Conservation (phyloP, 164 flowering plant species). For the Santalum album region DNA sequence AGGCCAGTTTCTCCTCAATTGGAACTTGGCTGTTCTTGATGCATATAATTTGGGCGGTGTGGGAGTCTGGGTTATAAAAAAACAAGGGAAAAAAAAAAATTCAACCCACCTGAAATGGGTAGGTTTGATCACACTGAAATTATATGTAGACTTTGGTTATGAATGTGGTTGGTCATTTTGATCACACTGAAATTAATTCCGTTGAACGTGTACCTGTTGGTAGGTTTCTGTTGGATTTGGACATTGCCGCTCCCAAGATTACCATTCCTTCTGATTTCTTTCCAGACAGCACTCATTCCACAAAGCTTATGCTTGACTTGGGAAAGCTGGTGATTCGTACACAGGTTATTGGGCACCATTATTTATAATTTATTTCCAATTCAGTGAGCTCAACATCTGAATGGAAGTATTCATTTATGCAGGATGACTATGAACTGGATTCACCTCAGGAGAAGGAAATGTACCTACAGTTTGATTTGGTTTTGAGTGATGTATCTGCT, state of each 20-base stretch:
- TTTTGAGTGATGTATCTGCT: constrained; percentile 90
- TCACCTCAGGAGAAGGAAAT: constrained; percentile 42
- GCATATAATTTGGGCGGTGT: too few species aligned
- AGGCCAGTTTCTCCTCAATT: too few species aligned
- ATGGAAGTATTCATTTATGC: constrained; percentile 12
- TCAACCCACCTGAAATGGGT: too few species aligned
- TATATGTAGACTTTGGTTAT: too few species aligned
- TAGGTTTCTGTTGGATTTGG: constrained; percentile 90
- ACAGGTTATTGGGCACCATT: constrained; percentile 36
- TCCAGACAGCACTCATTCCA: constrained; percentile 61
- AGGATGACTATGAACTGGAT: constrained; percentile 54
- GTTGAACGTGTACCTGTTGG: not conserved
- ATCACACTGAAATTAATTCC: too few species aligned
- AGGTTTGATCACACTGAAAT: too few species aligned
- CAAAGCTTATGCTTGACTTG: constrained; percentile 86
- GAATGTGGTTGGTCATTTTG: too few species aligned
- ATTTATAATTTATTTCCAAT: not conserved
- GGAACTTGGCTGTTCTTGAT: too few species aligned
- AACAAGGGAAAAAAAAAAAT: too few species aligned
- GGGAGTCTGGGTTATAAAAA: too few species aligned
- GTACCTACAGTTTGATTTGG: constrained; percentile 80
- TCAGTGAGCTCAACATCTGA: not conserved
- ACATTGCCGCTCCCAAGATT: constrained; percentile 97
- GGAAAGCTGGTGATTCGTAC: constrained; percentile 78
- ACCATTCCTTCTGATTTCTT: constrained; percentile 80